Evolutionary conservation across 768 basidiomycete genomes (phyloP).

Genomic region (Flagelloscypha sp.): DNA sequence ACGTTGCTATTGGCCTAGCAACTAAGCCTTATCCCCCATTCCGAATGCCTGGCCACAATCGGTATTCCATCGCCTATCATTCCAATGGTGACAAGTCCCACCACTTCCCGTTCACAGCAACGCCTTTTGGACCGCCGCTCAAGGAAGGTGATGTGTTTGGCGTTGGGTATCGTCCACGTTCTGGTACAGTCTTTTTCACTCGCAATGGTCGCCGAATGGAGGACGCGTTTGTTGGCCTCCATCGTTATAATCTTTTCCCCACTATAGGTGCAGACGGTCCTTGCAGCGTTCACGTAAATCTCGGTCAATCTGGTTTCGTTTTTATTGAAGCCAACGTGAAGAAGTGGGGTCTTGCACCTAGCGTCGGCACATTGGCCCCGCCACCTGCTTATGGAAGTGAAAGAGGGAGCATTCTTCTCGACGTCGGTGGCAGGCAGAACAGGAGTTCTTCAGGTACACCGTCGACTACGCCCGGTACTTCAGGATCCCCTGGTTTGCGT

Average conservation of each 20-base stretch:
- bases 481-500: conserved; percentile 36
- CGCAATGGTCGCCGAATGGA: conserved; percentile 96
- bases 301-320: conserved; percentile 96
- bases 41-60: conserved; percentile 79
- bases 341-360: conserved; percentile 98
- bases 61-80: conserved; percentile 89
- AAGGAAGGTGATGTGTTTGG: conserved; percentile 96
- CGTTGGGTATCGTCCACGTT: conserved; percentile 90
- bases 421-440: conserved; percentile 65
- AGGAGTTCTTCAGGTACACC: conserved; percentile 30
- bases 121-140: conserved; percentile 73
- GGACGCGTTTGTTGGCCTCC: conserved; percentile 89
- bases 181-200: conserved; percentile 98
- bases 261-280: conserved; percentile 95
- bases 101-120: conserved; percentile 89
- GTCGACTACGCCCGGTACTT: conserved; percentile 32
- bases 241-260: conserved; percentile 90
- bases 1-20: conserved; percentile 86
- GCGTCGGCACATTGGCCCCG: conserved; percentile 92
- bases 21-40: conserved; percentile 97
- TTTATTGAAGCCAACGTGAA: conserved; percentile 99
- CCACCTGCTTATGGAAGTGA: conserved; percentile 98
- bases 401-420: conserved; percentile 89
- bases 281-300: conserved; percentile 93
- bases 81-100: conserved; percentile 96